Evolutionary conservation across 2,329 filamentous ascomycete species (phyloP).

Genomic region (Colletotrichum sp.): DNA sequence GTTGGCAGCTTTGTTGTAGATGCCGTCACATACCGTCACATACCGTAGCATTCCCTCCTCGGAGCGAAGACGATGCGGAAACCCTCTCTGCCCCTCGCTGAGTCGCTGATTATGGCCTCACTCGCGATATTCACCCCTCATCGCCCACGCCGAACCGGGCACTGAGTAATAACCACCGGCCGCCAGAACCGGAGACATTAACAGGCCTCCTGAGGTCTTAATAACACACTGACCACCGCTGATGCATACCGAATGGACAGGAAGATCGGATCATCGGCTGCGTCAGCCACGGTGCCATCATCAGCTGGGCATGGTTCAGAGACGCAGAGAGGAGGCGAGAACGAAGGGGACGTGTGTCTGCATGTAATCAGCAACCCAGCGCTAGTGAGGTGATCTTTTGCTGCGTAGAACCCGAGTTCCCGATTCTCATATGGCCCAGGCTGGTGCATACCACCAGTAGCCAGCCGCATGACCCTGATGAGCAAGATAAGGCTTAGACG

Average conservation of each 20-base stretch:
- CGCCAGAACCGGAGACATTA: background rate
- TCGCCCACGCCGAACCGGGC: background rate
- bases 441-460: background rate
- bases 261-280: slow-evolving; percentile 1
- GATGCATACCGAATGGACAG: background rate
- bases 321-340: background rate
- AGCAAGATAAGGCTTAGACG: background rate
- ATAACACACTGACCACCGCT: background rate
- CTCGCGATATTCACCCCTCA: background rate
- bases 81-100: background rate
- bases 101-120: background rate
- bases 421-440: background rate
- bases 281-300: background rate
- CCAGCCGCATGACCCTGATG: background rate
- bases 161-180: background rate
- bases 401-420: background rate
- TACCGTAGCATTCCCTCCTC: background rate
- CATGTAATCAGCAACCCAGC: background rate
- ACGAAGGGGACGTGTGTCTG: background rate
- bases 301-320: background rate
- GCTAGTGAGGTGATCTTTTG: background rate
- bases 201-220: background rate
- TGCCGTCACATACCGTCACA: background rate
- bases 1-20: background rate
- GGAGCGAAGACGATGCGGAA: background rate